Evolutionary conservation across 257 asterid genomes (phyloP), one percentile per base, ranked within the genome.

Genomic region (Fraxinus anomala): DNA sequence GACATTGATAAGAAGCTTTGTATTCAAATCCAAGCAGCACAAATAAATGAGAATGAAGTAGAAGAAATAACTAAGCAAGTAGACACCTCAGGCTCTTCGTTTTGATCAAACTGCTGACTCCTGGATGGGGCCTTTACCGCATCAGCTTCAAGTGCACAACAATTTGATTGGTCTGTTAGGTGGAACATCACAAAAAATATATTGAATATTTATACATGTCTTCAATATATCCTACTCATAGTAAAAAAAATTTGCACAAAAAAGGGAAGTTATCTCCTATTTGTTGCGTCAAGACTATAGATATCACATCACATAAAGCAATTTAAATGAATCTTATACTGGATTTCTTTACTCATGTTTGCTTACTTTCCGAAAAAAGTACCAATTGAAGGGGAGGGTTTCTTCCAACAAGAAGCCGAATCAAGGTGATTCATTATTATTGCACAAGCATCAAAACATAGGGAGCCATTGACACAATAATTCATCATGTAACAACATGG

Each of bases 41-140:
- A 71, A 77, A 42, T 28, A 31, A 76, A 74, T 72, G 26, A 72
- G 49, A 63, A 63, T n/a, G 76, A 69, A n/a, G 19, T 63, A 79
- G 72, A 79, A 82, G 59, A 85, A 66, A 23, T 61, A 70, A 69
- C 36, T 14, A 81, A 49, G 76, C 66, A 76, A 75, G 76, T 73
- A 80, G 84, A 79, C 73, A 94, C 98, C 98, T 86, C 72, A 31
- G 75, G 74, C 67, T 80, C 82, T 82, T 83, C 83, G 74, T 76
- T 83, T 76, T 85, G 84, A 77, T 37, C 73, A 49, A 51, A 70
- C 73, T 85, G 85, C 34, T 6, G 76, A n/a, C 72, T 61, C 75
- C 74, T 78, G 73, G 89, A 76, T 73, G 84, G 80, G 75, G 76
- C 77, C 51, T 74, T 83, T 56, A 47, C 79, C 47, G 73, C 72